These are phyloP conservation scores for Paramyrothecium sp. DNA, from an alignment of 2,329 filamentous ascomycete species.

Conservation along the genomic window DNA sequence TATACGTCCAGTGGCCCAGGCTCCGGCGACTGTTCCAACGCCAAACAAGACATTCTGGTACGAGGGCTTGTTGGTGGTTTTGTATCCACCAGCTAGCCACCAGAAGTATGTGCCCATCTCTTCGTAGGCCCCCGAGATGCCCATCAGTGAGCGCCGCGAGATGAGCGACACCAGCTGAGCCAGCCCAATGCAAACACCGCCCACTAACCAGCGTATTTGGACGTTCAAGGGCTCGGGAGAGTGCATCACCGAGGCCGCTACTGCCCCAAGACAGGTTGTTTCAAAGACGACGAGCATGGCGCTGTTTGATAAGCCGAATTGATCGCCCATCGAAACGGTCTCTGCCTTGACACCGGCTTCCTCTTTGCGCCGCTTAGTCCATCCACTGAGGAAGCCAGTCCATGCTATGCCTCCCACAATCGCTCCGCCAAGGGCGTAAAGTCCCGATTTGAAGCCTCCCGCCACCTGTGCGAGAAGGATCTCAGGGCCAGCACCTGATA, in stretches of 20 bases:
- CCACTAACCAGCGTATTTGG: conserved; percentile 26
- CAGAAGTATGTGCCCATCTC: conserved; percentile 56
- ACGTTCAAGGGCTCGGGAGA: conserved; percentile 19
- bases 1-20: conserved; percentile 32
- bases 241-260: conserved; percentile 27
- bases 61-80: conserved; percentile 21
- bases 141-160: conserved; percentile 52
- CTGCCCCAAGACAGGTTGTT: conserved; percentile 33
- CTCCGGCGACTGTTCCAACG: conserved; percentile 47
- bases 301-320: conserved; percentile 35
- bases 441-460: conserved; percentile 48
- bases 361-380: conserved; percentile 25
- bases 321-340: conserved; percentile 34
- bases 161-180: conserved; percentile 58
- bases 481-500: conserved; percentile 65
- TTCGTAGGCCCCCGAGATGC: conserved; percentile 61
- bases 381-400: conserved; percentile 39
- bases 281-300: conserved; percentile 42
- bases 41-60: conserved; percentile 51
- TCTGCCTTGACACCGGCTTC: conserved; percentile 20
- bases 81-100: conserved; percentile 33
- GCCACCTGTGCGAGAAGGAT: conserved; percentile 62
- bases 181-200: conserved; percentile 57
- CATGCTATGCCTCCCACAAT: conserved; percentile 54
- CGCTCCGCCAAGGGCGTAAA: conserved; percentile 53